phyloP scores from a whole-genome alignment of 2,329 filamentous ascomycete genomes.

The Penicillium occitanis region DNA sequence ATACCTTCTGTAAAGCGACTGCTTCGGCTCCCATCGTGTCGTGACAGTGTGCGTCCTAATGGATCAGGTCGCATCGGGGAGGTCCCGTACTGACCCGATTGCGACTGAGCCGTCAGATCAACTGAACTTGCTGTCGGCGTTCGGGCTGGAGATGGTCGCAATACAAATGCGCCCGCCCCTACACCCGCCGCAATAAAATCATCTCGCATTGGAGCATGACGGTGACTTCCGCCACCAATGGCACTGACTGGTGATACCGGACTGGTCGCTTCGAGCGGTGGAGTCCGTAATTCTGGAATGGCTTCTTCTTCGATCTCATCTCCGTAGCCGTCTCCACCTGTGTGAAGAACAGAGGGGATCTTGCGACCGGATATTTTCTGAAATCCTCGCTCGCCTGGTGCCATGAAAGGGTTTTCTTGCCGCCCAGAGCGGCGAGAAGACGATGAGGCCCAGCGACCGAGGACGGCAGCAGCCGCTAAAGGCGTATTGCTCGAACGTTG shows the following conservation, averaged over 20 bases:
- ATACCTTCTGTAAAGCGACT: conserved; percentile 47
- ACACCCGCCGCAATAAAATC: conserved; percentile 23
- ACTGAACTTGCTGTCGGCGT: conserved; percentile 43
- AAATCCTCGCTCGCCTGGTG: conserved; percentile 48
- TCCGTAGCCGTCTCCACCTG: conserved; percentile 49
- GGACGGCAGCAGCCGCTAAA: conserved; percentile 42
- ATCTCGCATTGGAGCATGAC: conserved; percentile 29
- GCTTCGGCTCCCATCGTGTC: conserved; percentile 46
- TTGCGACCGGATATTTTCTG: conserved; percentile 52
- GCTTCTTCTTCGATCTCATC: conserved; percentile 33
- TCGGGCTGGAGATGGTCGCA: conserved; percentile 45
- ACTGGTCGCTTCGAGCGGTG: conserved; percentile 19
- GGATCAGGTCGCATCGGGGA: conserved; percentile 34
- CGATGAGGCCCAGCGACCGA: conserved; percentile 43
- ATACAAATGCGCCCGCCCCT: conserved; percentile 33
- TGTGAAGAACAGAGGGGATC: conserved; percentile 47
- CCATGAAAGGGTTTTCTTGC: conserved; percentile 28
- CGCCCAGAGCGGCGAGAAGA: conserved; percentile 33
- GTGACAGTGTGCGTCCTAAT: conserved; percentile 45
- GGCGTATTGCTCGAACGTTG: conserved; percentile 41
- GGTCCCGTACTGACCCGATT: conserved; percentile 11
- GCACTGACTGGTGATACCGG: conserved; percentile 22
- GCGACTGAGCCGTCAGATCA: conserved; percentile 26
- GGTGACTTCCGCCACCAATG: conserved; percentile 9
- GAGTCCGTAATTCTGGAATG: conserved; percentile 23